These are phyloP conservation scores for Trypanosomatidae sp. DNA, from an alignment of 208 protist genomes.

Conservation along the genomic window DNA sequence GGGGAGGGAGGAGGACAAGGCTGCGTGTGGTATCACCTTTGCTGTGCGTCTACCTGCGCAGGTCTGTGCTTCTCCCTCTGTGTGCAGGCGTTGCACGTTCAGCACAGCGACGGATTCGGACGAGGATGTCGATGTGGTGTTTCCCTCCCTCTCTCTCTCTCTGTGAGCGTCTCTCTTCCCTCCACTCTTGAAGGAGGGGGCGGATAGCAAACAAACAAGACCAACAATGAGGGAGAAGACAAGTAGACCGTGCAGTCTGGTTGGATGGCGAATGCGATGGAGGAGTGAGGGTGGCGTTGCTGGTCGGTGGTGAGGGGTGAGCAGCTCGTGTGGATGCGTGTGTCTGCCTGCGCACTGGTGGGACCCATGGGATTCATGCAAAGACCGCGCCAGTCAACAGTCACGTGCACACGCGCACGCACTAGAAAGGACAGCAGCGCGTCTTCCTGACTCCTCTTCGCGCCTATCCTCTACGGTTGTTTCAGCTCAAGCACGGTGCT, in stretches of 20 bases:
- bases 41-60: background rate
- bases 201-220: too few species aligned
- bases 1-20: too few species aligned
- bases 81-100: background rate
- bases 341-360: constrained; percentile 6
- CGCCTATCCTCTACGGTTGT: background rate
- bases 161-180: background rate
- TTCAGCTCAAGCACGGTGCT: background rate
- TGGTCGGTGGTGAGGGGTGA: background rate
- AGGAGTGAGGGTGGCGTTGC: background rate
- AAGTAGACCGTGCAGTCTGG: background rate
- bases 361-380: background rate
- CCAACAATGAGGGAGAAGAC: background rate
- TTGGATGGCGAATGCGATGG: background rate
- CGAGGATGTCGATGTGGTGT: background rate
- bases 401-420: background rate
- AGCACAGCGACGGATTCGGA: background rate
- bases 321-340: constrained; percentile 1
- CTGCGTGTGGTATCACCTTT: background rate
- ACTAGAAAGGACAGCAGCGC: background rate
- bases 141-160: background rate
- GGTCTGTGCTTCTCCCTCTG: background rate
- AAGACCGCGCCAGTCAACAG: background rate
- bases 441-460: background rate
- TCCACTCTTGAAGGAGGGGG: background rate